Conservation (phyloP, 192 early-diverging fungal genomes). For the Rhizophagus sp. region DNA sequence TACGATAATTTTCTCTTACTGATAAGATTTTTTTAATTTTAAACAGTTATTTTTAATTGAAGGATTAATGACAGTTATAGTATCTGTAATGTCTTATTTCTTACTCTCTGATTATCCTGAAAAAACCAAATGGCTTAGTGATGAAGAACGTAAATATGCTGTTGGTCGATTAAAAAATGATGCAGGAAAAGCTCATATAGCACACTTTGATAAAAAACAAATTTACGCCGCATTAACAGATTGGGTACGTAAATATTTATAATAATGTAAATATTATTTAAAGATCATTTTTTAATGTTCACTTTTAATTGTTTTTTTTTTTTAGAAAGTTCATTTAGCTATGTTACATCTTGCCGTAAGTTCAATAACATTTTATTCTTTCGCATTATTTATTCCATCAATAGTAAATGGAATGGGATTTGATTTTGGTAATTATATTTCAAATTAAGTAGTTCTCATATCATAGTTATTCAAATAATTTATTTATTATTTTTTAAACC, state of each 20-base stretch:
- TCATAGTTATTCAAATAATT: background rate
- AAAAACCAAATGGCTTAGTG: constrained; percentile 45
- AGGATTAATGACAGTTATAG: constrained; percentile 49
- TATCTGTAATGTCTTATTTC: constrained; percentile 43
- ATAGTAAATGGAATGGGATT: constrained; percentile 74
- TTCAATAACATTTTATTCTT: constrained; percentile 23
- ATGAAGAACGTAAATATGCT: no score
- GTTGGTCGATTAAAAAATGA: no score
- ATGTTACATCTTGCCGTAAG: no score
- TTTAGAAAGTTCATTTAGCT: no score
- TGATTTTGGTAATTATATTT: constrained; percentile 27
- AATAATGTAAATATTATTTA: no score
- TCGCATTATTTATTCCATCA: constrained; percentile 68
- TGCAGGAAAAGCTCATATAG: no score
- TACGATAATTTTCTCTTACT: background rate
- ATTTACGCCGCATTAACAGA: constrained; percentile 27
- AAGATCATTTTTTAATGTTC: background rate
- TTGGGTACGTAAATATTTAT: constrained; percentile 31
- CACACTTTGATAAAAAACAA: no score
- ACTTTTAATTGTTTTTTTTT: no score
- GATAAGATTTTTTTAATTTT: background rate
- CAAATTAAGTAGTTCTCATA: background rate
- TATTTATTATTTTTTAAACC: background rate
- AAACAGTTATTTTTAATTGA: constrained; percentile 62
- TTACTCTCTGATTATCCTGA: constrained; percentile 51